phyloP scores from a whole-genome alignment of 345 rosid genomes.

The Citrus cavaleriei region DNA sequence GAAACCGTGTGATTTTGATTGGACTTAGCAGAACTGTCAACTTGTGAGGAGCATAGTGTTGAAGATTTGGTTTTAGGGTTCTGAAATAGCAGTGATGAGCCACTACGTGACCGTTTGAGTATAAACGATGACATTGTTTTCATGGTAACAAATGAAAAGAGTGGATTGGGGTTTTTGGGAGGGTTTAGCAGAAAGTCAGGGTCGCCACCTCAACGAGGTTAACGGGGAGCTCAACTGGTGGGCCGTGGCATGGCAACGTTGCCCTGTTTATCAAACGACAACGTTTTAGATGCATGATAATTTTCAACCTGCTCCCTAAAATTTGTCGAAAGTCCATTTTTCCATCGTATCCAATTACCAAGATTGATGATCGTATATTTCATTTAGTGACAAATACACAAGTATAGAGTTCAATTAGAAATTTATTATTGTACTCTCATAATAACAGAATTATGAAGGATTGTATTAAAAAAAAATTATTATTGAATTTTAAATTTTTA shows the following conservation, averaged over 20 bases:
- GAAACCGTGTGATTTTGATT: conserved; percentile 8
- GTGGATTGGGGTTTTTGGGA: neutral
- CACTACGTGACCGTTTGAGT: conserved; percentile 22
- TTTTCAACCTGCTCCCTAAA: neutral
- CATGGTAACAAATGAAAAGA: neutral
- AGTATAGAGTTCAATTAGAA: no score
- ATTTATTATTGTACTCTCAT: no score
- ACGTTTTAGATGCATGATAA: neutral
- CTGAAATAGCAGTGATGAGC: conserved; percentile 1
- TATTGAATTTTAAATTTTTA: no score
- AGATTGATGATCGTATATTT: no score
- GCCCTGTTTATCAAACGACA: neutral
- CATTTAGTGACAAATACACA: no score
- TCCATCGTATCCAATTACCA: no score
- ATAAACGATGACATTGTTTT: conserved; percentile 30
- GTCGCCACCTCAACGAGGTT: neutral
- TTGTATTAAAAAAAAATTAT: no score
- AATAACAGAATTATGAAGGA: no score
- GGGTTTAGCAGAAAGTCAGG: neutral
- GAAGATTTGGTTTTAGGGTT: neutral
- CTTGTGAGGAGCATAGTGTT: conserved; percentile 1
- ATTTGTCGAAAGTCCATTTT: neutral
- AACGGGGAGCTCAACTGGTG: neutral
- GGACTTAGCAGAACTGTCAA: conserved; percentile 4
- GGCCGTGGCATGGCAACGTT: no score